A percentile compares a stretch with the other conserved stretches of the same genome.
Evolutionary conservation across 306 rosid species (phyloP).

Genomic region (Vigna unguiculata): DNA sequence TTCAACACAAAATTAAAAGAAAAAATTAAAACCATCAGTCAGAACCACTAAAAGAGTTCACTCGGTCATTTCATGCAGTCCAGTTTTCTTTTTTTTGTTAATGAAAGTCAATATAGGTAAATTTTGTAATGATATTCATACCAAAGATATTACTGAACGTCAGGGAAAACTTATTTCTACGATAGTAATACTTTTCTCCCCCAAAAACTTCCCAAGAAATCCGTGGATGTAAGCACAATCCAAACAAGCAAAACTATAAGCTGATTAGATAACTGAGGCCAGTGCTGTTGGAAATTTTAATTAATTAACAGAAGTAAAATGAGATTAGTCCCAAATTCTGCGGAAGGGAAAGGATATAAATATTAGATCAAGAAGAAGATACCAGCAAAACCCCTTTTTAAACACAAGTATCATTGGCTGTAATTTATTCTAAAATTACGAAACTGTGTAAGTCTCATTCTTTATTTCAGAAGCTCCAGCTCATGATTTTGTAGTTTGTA

Average conservation of each 20-base stretch:
- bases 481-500: neutral
- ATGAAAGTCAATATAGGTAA: neutral
- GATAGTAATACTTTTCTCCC: neutral
- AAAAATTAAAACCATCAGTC: constrained; percentile 4
- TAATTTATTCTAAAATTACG: neutral
- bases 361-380: neutral
- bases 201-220: neutral
- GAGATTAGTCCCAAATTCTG: constrained; percentile 1
- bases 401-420: neutral
- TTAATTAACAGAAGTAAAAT: neutral
- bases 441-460: neutral
- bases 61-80: constrained; percentile 4
- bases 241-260: neutral
- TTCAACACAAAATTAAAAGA: constrained; percentile 10
- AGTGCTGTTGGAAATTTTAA: neutral
- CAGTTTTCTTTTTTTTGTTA: constrained; percentile 3
- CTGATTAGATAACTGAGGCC: neutral
- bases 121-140: neutral
- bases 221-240: neutral
- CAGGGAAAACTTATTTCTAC: neutral
- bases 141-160: neutral
- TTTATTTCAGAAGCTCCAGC: neutral
- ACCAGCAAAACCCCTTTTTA: neutral
- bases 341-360: neutral
- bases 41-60: neutral